Evolutionary conservation across 371 early-diverging fungal genomes (phyloP), one percentile per base, ranked within the genome.

Genomic region (Haplosporangium sp.): DNA sequence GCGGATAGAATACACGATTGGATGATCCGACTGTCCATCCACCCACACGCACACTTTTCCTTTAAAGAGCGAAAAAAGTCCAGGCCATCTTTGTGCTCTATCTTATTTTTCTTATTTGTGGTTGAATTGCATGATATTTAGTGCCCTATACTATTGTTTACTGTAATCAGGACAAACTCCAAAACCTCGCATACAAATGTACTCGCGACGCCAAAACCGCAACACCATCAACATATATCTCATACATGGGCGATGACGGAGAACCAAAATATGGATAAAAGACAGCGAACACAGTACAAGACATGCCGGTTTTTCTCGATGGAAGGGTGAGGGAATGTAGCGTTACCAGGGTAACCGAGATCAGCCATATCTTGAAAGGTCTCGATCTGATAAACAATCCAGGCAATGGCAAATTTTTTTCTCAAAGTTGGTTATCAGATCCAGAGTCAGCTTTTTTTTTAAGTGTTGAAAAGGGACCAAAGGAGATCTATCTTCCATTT

Each of bases 361-460:
- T 8, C 21, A 23, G 21, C 4, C 12, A n/a, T 7, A 5, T 20
- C 45, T 45, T 48, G 42, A 65, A 14, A 50, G 18, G 20, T 10
- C 21, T 50, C 61, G 63, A 69, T 69, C 63, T 53, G 62, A 69
- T 69, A 69, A 69, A 69, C 61, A 56, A 54, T 43, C 18, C 16
- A 36, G 43, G 21, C 10, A 16, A 23, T 5, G 48, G 29, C 37
- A 43, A 45, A 51, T 4, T 48, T 57, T 48, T 67, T 59, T 68
- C 4, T n/a, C 16, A 1, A 8, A 14, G 11, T 16, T 23, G 40
- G 42, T 67, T 69, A 69, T 69, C 69, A 62, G 69, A 69, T 69
- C 69, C 69, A 69, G 69, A 62, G 69, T 69, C 69, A 69, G 59
- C 59, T 58, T 69, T 69, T 69, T 69, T 68, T 68, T 61, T 56